These are phyloP conservation scores for Tricholoma sp. DNA, from an alignment of 768 basidiomycete species.

Conservation along the genomic window DNA sequence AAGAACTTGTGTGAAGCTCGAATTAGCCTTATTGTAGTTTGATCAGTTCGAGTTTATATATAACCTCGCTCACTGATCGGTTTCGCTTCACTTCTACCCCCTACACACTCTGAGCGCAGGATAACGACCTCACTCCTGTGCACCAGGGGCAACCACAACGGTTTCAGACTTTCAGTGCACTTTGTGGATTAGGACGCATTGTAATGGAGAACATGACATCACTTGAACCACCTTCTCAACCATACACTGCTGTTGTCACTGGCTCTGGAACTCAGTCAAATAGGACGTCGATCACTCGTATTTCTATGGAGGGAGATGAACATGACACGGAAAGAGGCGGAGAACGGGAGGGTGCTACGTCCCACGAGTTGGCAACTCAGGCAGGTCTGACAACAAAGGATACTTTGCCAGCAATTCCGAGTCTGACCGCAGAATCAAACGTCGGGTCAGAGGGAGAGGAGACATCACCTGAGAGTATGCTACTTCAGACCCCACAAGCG, in stretches of 20 bases:
- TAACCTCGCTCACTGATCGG: neutral
- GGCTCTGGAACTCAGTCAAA: constrained; percentile 8
- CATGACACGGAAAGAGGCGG: neutral
- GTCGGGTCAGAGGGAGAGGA: neutral
- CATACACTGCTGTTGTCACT: constrained; percentile 4
- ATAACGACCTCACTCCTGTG: neutral
- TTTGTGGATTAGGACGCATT: neutral
- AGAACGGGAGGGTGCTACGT: constrained; percentile 1
- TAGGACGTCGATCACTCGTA: constrained; percentile 13
- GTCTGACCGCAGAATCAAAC: constrained; percentile 2
- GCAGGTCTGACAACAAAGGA: neutral
- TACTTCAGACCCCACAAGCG: constrained; percentile 61
- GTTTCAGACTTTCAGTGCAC: neutral
- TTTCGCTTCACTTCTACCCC: neutral
- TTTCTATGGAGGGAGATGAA: constrained; percentile 9
- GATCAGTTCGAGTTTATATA: no score
- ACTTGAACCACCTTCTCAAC: constrained; percentile 12
- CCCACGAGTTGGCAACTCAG: constrained; percentile 8
- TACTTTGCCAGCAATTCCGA: neutral
- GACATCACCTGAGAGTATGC: constrained; percentile 3
- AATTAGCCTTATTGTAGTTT: no score
- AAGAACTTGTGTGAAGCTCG: no score
- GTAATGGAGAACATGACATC: constrained; percentile 10
- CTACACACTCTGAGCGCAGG: neutral
- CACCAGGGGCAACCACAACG: neutral